Evolutionary conservation across 2,329 filamentous ascomycete species (phyloP), one percentile per base, ranked within the genome.

Genomic region (Neonectria faginata): DNA sequence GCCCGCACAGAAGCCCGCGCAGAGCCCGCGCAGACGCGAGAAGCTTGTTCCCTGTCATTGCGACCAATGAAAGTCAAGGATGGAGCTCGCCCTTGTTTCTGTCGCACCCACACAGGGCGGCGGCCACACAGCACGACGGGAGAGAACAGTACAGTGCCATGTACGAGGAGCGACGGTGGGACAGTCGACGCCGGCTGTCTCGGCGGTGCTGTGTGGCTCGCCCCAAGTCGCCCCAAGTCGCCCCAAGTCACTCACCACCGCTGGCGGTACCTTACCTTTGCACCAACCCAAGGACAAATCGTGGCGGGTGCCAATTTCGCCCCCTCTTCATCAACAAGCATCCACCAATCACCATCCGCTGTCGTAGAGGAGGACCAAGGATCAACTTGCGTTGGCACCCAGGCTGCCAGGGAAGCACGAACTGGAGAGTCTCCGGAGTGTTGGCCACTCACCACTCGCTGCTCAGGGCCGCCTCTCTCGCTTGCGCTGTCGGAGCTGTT

Each of bases 271-370:
- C 12, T 29, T 27, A 62, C 64, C 14, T 41, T 18, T 16, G 16
- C 39, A 42, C 39, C 39, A 29, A 29, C 29, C 29, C 9, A 53
- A 59, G 56, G 42, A 36, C 42, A 58, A 53, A 33, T 65, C 54
- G 64, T 70, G 62, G 69, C 69, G 64, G 67, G 65, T 73, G 70
- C 64, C 69, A 73, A 73, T 71, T 67, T 70, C 69, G 54, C 51
- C 54, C 50, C 57, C 58, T 67, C 62, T 51, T 29, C 16, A 29
- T 12, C 50, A 5, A 16, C 42, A 25, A 39, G 18, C 16, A 9
- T 16, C 66, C 66, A 62, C 60, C 33, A 7, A 47, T 36, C 57
- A n/a, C 20, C 50, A 27, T 33, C 20, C 50, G 31, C 29, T 3
- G 29, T 16, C 33, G 3, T 11, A 9, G 31, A 31, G n/a, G 47